Evolutionary conservation across 768 basidiomycete genomes (phyloP).

Genomic region (Coprinellus micaceus): DNA sequence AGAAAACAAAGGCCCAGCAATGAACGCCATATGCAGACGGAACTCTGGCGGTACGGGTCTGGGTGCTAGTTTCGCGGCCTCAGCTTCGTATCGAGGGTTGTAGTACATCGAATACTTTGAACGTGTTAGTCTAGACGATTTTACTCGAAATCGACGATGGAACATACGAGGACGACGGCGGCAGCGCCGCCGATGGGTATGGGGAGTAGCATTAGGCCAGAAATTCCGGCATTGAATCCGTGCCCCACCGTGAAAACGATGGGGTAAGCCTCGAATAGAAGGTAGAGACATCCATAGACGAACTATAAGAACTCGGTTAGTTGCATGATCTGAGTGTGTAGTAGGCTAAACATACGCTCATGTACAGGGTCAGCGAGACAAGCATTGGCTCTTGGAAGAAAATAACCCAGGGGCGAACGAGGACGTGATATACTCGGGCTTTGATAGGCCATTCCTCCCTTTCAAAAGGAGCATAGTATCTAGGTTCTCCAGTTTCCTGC

Average conservation of each 20-base stretch:
- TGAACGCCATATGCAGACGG: slow-evolving; percentile 45
- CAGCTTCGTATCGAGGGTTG: slow-evolving; percentile 46
- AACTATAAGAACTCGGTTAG: slow-evolving; percentile 35
- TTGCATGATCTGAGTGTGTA: slow-evolving; percentile 1
- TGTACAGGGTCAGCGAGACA: slow-evolving; percentile 58
- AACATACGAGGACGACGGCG: slow-evolving; percentile 41
- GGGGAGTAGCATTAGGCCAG: slow-evolving; percentile 60
- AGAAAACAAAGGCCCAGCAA: slow-evolving; percentile 50
- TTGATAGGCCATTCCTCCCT: slow-evolving; percentile 31
- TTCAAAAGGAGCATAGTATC: slow-evolving; percentile 53
- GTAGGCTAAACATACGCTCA: slow-evolving; percentile 40
- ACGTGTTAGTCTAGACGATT: background rate
- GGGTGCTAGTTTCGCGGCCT: slow-evolving; percentile 42
- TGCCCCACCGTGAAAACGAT: slow-evolving; percentile 54
- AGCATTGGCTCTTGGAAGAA: slow-evolving; percentile 65
- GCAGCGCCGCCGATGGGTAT: slow-evolving; percentile 49
- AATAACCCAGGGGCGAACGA: slow-evolving; percentile 60
- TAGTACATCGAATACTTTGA: slow-evolving; percentile 43
- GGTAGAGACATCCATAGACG: slow-evolving; percentile 59
- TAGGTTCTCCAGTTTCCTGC: slow-evolving; percentile 47
- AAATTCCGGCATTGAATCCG: slow-evolving; percentile 47
- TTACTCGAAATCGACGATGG: background rate
- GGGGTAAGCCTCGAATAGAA: slow-evolving; percentile 60
- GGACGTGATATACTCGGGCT: slow-evolving; percentile 41
- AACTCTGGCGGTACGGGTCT: slow-evolving; percentile 58